These are phyloP conservation scores for Phaeosphaeriaceae sp. DNA, from an alignment of 2,329 filamentous ascomycete species.

Conservation along the genomic window DNA sequence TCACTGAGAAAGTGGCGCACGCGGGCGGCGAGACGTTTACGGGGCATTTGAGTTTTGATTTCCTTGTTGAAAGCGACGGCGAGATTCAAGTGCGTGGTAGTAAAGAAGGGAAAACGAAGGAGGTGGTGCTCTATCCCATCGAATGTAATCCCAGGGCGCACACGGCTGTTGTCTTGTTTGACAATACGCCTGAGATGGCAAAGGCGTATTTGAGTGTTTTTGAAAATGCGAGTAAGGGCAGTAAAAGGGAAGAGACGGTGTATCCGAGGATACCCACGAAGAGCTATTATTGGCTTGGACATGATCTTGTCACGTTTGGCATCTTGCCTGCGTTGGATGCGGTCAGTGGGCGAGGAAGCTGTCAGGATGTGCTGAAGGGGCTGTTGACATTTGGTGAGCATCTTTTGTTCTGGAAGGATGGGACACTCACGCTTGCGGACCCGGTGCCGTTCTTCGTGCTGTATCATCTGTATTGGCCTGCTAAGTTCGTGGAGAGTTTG, in stretches of 20 bases:
- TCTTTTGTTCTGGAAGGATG: slow-evolving; percentile 57
- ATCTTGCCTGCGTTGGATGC: slow-evolving; percentile 45
- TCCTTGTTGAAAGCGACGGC: slow-evolving; percentile 61
- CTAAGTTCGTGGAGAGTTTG: slow-evolving; percentile 58
- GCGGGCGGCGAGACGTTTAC: slow-evolving; percentile 62
- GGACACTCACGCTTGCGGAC: slow-evolving; percentile 58
- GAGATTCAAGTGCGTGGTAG: slow-evolving; percentile 35
- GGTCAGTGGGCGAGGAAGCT: slow-evolving; percentile 20
- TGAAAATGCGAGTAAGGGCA: slow-evolving; percentile 18
- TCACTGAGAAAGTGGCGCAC: slow-evolving; percentile 63
- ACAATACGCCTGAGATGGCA: slow-evolving; percentile 33
- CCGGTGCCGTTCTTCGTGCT: slow-evolving; percentile 60
- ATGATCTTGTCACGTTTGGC: slow-evolving; percentile 65
- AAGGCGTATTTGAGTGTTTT: slow-evolving; percentile 37
- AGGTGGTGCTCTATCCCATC: slow-evolving; percentile 65
- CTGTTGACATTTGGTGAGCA: slow-evolving; percentile 49
- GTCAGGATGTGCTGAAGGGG: slow-evolving; percentile 29
- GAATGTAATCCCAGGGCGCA: slow-evolving; percentile 76
- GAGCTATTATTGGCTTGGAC: slow-evolving; percentile 70
- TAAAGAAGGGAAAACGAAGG: slow-evolving; percentile 9
- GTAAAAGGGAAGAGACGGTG: slow-evolving; percentile 15
- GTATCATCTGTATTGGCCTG: slow-evolving; percentile 62
- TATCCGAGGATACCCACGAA: slow-evolving; percentile 27
- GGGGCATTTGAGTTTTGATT: slow-evolving; percentile 76
- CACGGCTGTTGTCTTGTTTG: slow-evolving; percentile 70